Evolutionary conservation across 441 rosid genomes (phyloP), one percentile per base, ranked within the genome.

Genomic region (Pelargonium citronellum): DNA sequence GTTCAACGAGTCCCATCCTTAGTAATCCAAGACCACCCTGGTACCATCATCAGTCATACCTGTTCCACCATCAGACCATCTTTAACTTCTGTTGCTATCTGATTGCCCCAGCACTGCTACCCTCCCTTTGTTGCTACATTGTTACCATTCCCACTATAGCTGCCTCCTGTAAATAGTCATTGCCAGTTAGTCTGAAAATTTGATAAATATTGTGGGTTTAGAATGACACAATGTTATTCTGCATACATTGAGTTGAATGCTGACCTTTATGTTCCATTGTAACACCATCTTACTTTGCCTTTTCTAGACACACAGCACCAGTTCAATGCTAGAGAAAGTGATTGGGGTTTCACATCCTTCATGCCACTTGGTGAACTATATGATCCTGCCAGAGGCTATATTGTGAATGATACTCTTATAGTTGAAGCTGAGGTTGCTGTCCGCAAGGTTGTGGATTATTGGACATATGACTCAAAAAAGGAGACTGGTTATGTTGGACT

Each of bases 401-500:
- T 88, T 70, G 80, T 84, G 82, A 83, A 88, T 71, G 93, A 88
- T 69, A 82, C 87, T 8, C 84, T 85, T 66, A 19, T 81, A 34
- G 74, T 88, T 57, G 93, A 88, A 81, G 93, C 93, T 67, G 91
- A 88, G 77, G 93, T 88, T 13, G 87, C 84, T 72, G 91, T 86
- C 24, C 89, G 88, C 43, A 85, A 77, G 81, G 84, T 85, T 81
- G 82, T 81, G 55, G 93, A 88, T 79, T 85, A 86, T 73, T 86
- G 87, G 91, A 75, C 84, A 20, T 82, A 86, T 70, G 91, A 88
- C 81, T 88, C 93, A 5, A 88, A 85, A 68, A 88, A 88, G 64
- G 93, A 88, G 83, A 88, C 93, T 27, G 93, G 91, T 58, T 88
- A 74, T 80, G 93, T 88, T 79, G 93, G 93, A 43, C 89, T 88